phyloP scores from a whole-genome alignment of 169 alveolate genomes.

The Babesia sp. region DNA sequence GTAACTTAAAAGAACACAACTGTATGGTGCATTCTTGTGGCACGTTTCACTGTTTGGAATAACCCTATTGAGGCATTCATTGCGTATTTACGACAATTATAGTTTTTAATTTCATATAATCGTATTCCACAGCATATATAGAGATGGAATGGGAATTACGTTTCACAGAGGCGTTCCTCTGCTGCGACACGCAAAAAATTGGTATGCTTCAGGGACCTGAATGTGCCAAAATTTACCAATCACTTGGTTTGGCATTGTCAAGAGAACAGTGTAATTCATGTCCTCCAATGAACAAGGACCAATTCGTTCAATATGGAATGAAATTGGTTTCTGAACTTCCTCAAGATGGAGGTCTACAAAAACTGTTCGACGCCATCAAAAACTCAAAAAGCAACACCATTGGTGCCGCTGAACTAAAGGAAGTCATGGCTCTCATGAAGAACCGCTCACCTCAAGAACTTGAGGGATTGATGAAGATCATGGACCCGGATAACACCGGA shows the following conservation, averaged over 20 bases:
- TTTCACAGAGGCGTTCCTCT: conserved; percentile 40
- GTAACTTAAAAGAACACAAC: conserved; percentile 1
- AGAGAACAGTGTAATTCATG: conserved; percentile 6
- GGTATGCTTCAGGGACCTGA: conserved; percentile 27
- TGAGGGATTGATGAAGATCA: conserved; percentile 8
- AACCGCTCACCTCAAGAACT: conserved; percentile 37
- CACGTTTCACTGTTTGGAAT: background rate
- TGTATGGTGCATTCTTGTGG: conserved; percentile 29
- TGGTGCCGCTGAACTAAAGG: conserved; percentile 41
- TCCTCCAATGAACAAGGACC: conserved; percentile 43
- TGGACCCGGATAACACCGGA: conserved; percentile 59
- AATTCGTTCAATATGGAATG: conserved; percentile 48
- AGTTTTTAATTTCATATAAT: background rate
- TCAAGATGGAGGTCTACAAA: conserved; percentile 45
- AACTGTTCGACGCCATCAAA: conserved; percentile 36
- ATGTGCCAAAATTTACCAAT: conserved; percentile 32
- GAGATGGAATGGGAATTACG: conserved; percentile 24
- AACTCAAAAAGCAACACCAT: conserved; percentile 31
- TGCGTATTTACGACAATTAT: background rate
- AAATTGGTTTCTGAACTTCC: conserved; percentile 39
- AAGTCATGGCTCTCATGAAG: conserved; percentile 56
- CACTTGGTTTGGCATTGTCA: conserved; percentile 56
- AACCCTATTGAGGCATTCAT: background rate
- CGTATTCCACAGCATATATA: background rate
- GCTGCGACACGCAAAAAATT: conserved; percentile 22